These are phyloP conservation scores for Aquilaria malaccensis DNA, from an alignment of 345 rosid species.

Conservation along the genomic window DNA sequence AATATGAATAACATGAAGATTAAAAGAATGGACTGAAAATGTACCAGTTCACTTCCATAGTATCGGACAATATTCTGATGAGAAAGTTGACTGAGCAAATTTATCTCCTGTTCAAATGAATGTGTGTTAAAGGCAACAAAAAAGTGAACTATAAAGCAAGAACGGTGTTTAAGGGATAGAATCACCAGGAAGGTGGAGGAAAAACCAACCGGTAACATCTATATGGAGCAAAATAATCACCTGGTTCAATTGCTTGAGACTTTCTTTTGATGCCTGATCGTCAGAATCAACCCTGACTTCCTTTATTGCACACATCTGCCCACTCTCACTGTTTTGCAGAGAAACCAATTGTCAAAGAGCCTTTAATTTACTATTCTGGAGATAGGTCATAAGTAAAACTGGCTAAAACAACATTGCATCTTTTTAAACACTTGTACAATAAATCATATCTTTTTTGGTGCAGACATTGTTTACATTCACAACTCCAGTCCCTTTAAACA, in stretches of 20 bases:
- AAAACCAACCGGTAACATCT: no score
- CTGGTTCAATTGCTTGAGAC: conserved; percentile 92
- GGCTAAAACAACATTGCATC: no score
- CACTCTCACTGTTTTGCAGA: conserved; percentile 53
- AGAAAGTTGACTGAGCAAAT: conserved; percentile 77
- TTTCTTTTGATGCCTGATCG: conserved; percentile 74
- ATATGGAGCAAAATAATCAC: conserved; percentile 22
- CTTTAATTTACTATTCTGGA: no score
- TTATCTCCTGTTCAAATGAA: conserved; percentile 67
- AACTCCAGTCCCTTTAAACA: no score
- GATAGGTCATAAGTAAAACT: no score
- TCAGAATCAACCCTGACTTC: conserved; percentile 84
- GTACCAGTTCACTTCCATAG: conserved; percentile 93
- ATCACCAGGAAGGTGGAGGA: no score
- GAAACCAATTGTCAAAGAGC: neutral
- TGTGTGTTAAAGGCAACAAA: conserved; percentile 11
- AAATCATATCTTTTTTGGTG: neutral
- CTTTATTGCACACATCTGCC: conserved; percentile 95
- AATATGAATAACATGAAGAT: neutral
- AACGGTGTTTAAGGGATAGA: no score
- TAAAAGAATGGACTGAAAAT: conserved; percentile 10
- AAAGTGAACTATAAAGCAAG: neutral
- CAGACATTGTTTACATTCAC: neutral
- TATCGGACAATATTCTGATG: conserved; percentile 92
- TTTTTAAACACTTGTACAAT: neutral